A percentile compares a stretch with the other conserved stretches of the same genome.
Evolutionary conservation across 495 filamentous ascomycete species (phyloP).

Genomic region (Daldinia grandis): DNA sequence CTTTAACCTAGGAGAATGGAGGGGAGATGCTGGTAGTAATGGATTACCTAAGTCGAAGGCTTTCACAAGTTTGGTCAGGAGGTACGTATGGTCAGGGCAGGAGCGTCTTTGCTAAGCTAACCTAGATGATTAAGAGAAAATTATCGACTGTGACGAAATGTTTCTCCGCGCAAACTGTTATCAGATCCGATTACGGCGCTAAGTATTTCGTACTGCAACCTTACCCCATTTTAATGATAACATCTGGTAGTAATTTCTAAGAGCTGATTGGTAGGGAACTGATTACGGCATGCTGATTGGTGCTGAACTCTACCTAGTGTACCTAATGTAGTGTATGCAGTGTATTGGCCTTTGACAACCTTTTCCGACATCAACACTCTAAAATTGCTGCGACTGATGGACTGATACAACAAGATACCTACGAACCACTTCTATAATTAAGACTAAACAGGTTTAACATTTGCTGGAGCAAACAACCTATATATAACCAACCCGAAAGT

Average conservation of each 20-base stretch:
- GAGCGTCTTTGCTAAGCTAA: not conserved
- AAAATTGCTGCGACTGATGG: too few species aligned
- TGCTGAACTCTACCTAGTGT: not conserved
- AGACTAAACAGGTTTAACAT: too few species aligned
- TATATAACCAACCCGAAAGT: too few species aligned
- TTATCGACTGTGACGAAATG: slow-evolving; percentile 28
- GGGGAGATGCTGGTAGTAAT: slow-evolving; percentile 30
- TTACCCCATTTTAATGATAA: not conserved
- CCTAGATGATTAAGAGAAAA: not conserved
- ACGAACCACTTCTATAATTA: too few species aligned
- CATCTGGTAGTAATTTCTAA: not conserved
- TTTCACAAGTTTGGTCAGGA: slow-evolving; percentile 11
- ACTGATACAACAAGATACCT: too few species aligned
- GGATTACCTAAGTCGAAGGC: slow-evolving; percentile 29
- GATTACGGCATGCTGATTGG: not conserved
- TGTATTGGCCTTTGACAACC: too few species aligned
- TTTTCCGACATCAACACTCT: not conserved
- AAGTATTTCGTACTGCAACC: not conserved
- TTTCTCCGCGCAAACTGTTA: slow-evolving; percentile 34
- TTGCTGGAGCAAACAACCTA: too few species aligned
- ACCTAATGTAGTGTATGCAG: too few species aligned
- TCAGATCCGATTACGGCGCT: slow-evolving; percentile 41
- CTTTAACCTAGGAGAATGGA: not conserved
- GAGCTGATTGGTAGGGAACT: not conserved
- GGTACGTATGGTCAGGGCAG: not conserved